Conservation (phyloP, 176 grass and related monocot genomes). For the Oryza meridionalis region DNA sequence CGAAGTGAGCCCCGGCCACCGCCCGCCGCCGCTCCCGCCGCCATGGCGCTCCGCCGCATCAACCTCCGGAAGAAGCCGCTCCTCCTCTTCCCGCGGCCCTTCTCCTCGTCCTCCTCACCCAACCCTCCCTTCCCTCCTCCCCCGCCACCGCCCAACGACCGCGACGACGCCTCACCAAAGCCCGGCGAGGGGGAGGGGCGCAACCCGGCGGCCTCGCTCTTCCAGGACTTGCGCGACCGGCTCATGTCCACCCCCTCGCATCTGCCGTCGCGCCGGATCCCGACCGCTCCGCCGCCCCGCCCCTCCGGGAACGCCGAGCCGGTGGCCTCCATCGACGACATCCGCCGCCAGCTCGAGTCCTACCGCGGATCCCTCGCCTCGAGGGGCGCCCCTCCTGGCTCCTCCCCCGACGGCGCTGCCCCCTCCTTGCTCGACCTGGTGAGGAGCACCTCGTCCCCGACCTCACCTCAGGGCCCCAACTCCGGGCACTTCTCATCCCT, state of each 20-base stretch:
- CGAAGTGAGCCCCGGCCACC: background rate
- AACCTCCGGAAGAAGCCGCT: conserved; percentile 3
- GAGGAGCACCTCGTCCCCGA: conserved; percentile 3
- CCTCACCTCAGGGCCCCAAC: background rate
- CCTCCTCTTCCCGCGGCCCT: conserved; percentile 15
- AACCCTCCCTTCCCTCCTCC: conserved; percentile 36
- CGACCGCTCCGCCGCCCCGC: conserved; percentile 23
- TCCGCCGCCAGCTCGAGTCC: conserved; percentile 43
- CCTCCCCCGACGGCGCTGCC: background rate
- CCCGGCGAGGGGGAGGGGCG: conserved; percentile 13
- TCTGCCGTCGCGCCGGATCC: conserved; percentile 37
- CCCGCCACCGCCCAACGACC: background rate
- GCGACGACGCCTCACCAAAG: conserved; percentile 20
- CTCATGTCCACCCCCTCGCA: conserved; percentile 34
- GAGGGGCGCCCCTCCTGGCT: background rate
- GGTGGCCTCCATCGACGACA: background rate
- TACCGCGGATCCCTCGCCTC: conserved; percentile 11
- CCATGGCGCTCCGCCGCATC: conserved; percentile 58
- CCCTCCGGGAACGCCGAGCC: conserved; percentile 1
- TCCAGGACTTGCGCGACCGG: conserved; percentile 49
- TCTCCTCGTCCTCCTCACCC: conserved; percentile 42
- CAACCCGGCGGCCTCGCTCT: conserved; percentile 29
- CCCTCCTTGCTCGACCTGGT: conserved; percentile 54
- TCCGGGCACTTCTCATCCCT: conserved; percentile 12
- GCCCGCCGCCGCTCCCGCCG: conserved; percentile 37